Percentiles rank a stretch among this genome's conserved stretches.
phyloP scores from a whole-genome alignment of 108 stramenopile genomes.

The Nitzschia sp. region DNA sequence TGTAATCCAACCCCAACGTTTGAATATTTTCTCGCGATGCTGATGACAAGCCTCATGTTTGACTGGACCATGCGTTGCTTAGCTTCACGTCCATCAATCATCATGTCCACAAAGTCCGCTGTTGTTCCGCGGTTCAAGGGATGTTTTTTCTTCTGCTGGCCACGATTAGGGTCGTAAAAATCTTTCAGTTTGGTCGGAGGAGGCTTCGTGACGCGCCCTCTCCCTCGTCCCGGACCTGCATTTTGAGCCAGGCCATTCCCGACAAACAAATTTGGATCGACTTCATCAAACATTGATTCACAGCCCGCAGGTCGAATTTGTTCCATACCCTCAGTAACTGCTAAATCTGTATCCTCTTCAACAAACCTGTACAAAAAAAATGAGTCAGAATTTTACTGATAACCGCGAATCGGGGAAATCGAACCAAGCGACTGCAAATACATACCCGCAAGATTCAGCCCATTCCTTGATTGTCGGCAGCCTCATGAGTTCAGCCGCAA shows the following conservation, averaged over 20 bases:
- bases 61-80: slow-evolving; percentile 91
- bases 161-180: slow-evolving; percentile 48
- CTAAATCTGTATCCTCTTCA: slow-evolving; percentile 18
- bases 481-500: slow-evolving; percentile 42
- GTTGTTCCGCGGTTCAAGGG: slow-evolving; percentile 74
- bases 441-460: slow-evolving; percentile 78
- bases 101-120: slow-evolving; percentile 72
- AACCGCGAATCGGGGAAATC: too few species aligned
- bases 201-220: slow-evolving; percentile 72
- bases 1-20: slow-evolving; percentile 80
- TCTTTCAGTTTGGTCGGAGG: slow-evolving; percentile 56
- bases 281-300: slow-evolving; percentile 53
- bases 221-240: slow-evolving; percentile 70
- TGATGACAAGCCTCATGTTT: slow-evolving; percentile 93
- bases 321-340: slow-evolving; percentile 44
- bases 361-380: not conserved
- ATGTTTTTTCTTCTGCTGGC: slow-evolving; percentile 31
- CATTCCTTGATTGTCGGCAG: slow-evolving; percentile 77
- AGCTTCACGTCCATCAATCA: slow-evolving; percentile 73
- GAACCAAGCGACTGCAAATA: not conserved
- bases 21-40: slow-evolving; percentile 87
- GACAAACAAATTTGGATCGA: slow-evolving; percentile 80
- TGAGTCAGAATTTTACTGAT: too few species aligned
- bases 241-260: slow-evolving; percentile 76
- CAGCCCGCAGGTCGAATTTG: slow-evolving; percentile 58